Percentiles rank a stretch among this genome's conserved stretches.
Evolutionary conservation across 2,329 filamentous ascomycete species (phyloP).

Genomic region (Botryosphaeria dothidea): DNA sequence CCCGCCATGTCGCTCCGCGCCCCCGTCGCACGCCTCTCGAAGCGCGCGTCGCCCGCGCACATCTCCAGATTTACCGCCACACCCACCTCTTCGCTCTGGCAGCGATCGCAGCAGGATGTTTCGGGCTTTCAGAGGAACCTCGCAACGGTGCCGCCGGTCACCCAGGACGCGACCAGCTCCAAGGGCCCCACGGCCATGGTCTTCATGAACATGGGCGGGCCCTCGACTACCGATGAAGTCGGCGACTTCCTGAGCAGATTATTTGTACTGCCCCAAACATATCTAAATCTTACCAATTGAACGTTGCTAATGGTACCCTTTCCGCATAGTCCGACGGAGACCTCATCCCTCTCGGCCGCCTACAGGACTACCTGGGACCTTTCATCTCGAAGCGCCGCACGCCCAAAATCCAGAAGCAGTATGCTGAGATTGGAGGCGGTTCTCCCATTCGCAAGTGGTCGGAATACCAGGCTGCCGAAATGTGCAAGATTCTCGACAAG

Average conservation of each 20-base stretch:
- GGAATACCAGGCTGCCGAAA: constrained; percentile 87
- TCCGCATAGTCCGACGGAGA: constrained; percentile 76
- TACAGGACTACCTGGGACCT: constrained; percentile 88
- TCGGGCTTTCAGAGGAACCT: neutral
- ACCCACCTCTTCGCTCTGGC: constrained; percentile 37
- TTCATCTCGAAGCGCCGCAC: constrained; percentile 84
- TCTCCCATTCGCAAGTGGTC: constrained; percentile 98
- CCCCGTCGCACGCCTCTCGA: constrained; percentile 34
- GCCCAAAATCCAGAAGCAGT: constrained; percentile 95
- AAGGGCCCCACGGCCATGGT: constrained; percentile 95
- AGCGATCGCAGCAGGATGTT: constrained; percentile 19
- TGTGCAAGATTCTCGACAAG: constrained; percentile 95
- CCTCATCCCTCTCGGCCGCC: constrained; percentile 88
- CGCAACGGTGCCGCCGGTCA: constrained; percentile 67
- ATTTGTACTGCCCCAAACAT: constrained; percentile 65
- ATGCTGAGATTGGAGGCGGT: constrained; percentile 92
- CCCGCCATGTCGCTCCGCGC: constrained; percentile 41
- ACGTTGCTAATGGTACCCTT: neutral
- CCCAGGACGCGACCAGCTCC: constrained; percentile 68
- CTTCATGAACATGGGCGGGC: constrained; percentile 98
- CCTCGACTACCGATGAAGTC: constrained; percentile 84
- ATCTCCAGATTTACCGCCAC: constrained; percentile 31
- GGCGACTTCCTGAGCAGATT: constrained; percentile 85
- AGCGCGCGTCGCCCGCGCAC: constrained; percentile 32
- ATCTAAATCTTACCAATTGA: neutral